These are phyloP conservation scores for Hypoxylon lienhwacheense DNA, from an alignment of 495 filamentous ascomycete species.

Conservation along the genomic window DNA sequence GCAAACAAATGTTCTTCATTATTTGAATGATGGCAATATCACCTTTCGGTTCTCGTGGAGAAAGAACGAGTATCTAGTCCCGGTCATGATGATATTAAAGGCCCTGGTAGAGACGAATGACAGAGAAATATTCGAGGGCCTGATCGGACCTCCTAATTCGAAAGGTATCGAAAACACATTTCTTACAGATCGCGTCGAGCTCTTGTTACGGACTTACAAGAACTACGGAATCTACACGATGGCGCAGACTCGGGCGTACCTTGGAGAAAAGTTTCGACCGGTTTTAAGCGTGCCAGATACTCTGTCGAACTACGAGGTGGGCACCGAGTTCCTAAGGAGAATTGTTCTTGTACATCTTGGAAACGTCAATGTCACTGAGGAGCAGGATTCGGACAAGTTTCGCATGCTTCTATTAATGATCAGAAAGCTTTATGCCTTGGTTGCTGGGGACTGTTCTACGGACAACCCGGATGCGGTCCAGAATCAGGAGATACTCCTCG, in stretches of 20 bases:
- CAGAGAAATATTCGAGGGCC: constrained; percentile 87
- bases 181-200: constrained; percentile 89
- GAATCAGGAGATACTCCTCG: constrained; percentile 89
- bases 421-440: constrained; percentile 88
- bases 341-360: constrained; percentile 90
- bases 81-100: constrained; percentile 95
- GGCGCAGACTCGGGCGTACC: constrained; percentile 73
- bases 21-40: constrained; percentile 90
- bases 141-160: constrained; percentile 72
- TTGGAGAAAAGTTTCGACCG: constrained; percentile 86
- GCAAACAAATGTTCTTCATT: constrained; percentile 95
- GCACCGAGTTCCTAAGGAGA: constrained; percentile 84
- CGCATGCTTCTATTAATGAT: constrained; percentile 95
- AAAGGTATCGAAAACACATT: constrained; percentile 85
- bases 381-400: constrained; percentile 88
- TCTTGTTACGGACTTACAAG: constrained; percentile 91
- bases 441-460: constrained; percentile 84
- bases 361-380: constrained; percentile 74
- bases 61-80: constrained; percentile 92
- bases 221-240: constrained; percentile 78
- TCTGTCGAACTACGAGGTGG: constrained; percentile 81
- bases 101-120: constrained; percentile 95
- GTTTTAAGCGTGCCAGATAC: constrained; percentile 79
- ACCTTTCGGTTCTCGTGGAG: constrained; percentile 98
- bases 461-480: constrained; percentile 97